Evolutionary conservation across 306 rosid species (phyloP).

Genomic region (Casuarina cunninghamiana): DNA sequence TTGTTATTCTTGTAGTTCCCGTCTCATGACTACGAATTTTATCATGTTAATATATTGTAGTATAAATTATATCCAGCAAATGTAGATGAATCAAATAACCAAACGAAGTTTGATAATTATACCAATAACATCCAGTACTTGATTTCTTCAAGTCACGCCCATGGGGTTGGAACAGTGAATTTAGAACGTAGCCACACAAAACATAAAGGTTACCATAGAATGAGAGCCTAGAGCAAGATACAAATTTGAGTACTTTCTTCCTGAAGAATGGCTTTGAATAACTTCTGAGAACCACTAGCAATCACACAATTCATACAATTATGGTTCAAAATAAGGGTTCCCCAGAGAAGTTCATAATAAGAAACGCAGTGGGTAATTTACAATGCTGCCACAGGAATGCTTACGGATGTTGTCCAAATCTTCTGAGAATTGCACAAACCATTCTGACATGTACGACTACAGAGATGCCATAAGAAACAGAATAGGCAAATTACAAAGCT

Average conservation of each 20-base stretch:
- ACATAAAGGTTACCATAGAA: too few relatives aligned
- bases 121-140: too few relatives aligned
- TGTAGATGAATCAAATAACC: too few relatives aligned
- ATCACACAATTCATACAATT: neutral
- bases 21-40: neutral
- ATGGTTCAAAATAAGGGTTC: neutral
- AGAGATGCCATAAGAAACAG: conserved; percentile 36
- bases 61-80: too few relatives aligned
- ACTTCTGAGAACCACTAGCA: neutral
- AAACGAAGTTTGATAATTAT: too few relatives aligned
- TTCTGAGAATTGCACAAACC: conserved; percentile 41
- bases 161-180: too few relatives aligned
- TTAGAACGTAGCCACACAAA: too few relatives aligned
- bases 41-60: too few relatives aligned
- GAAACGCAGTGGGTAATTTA: conserved; percentile 26
- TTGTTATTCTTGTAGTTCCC: conserved; percentile 35
- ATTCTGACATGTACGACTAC: conserved; percentile 28
- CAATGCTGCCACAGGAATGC: conserved; percentile 34
- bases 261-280: neutral
- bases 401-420: conserved; percentile 30
- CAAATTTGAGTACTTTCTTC: neutral
- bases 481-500: conserved; percentile 43
- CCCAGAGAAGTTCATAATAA: neutral
- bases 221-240: neutral
- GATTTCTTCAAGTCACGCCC: too few relatives aligned